These are phyloP conservation scores for Oryza longistaminata DNA, from an alignment of 176 grass and related monocot genomes.

Conservation along the genomic window DNA sequence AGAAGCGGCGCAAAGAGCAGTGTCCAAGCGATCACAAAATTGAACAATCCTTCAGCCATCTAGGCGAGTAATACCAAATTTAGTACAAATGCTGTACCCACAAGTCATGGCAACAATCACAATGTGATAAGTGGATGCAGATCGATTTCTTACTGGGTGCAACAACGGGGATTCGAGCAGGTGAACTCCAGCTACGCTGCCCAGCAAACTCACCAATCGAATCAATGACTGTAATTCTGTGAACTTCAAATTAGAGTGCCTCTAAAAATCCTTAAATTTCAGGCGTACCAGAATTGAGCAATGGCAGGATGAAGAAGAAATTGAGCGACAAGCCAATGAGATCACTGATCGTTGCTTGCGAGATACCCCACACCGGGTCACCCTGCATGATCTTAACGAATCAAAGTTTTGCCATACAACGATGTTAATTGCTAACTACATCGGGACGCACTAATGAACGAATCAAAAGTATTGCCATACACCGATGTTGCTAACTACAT, in stretches of 20 bases:
- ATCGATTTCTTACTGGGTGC: conserved; percentile 68
- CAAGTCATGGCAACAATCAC: background rate
- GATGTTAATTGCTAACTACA: background rate
- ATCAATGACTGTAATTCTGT: conserved; percentile 29
- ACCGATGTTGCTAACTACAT: background rate
- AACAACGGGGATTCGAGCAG: conserved; percentile 71
- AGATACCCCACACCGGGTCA: conserved; percentile 81
- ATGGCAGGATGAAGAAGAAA: conserved; percentile 88
- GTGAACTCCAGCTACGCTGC: conserved; percentile 75
- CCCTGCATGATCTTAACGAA: conserved; percentile 49
- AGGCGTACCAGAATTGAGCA: conserved; percentile 66
- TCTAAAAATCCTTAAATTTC: background rate
- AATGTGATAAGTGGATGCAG: background rate
- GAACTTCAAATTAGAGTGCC: background rate
- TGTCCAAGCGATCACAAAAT: conserved; percentile 89
- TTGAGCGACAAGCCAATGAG: conserved; percentile 79
- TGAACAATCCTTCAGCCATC: conserved; percentile 87
- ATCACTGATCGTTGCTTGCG: conserved; percentile 59
- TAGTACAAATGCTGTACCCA: background rate
- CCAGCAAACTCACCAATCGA: conserved; percentile 41
- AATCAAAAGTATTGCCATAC: background rate
- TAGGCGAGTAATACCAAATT: conserved; percentile 4
- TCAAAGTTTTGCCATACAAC: background rate
- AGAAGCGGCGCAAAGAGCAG: conserved; percentile 81
- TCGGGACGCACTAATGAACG: background rate